Base-by-base conservation (phyloP, 2,329 filamentous ascomycete species). In the Trichoderma endophyticum region DNA sequence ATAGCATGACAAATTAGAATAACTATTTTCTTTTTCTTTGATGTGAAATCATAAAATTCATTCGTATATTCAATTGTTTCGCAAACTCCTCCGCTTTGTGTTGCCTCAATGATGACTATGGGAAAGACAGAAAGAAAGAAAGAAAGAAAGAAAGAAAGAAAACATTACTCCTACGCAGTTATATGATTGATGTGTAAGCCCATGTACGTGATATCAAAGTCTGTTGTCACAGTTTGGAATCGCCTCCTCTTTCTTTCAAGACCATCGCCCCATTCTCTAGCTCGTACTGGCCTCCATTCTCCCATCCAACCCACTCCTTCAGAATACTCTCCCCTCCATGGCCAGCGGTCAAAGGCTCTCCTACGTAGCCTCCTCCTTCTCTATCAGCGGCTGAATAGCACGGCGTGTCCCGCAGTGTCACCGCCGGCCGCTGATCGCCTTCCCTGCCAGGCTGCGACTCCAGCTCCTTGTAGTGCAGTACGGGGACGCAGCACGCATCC, bases 401-500 rank as follows among this genome's bases (percentile, higher is more conserved):
- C 0, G 95, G 94, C 12, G 93, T 94, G 28, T 84, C 86, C 48
- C 85, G 87, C 77, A 98, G 81, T 43, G 89, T 90, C 11, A 95
- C 92, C 1, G 87, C 82, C 1, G 92, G 92, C 73, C 93, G 82
- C 82, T 93, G 92, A 75, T 94, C 92, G 61, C 91, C 88, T 77
- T 90, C 89, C 63, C 85, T 82, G 7, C 7, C 66, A 9, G 78
- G 65, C 43, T 83, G 79, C 3, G 73, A 76, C 76, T 93, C 88
- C 57, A 97, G 84, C 82, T 97, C 94, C 0, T 76, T 78, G 75
- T 94, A 93, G 39, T 90, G 90, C 56, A 97, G 83, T 1, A 98
- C 93, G 0, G 95, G 95, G n/a, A 93, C 94, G 74, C 92, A 94
- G 80, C 95, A 98, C 1, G 95, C 95, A 82, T 98, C 95, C 0